Conservation (phyloP, 345 rosid species). For the Nephelium lappaceum region DNA sequence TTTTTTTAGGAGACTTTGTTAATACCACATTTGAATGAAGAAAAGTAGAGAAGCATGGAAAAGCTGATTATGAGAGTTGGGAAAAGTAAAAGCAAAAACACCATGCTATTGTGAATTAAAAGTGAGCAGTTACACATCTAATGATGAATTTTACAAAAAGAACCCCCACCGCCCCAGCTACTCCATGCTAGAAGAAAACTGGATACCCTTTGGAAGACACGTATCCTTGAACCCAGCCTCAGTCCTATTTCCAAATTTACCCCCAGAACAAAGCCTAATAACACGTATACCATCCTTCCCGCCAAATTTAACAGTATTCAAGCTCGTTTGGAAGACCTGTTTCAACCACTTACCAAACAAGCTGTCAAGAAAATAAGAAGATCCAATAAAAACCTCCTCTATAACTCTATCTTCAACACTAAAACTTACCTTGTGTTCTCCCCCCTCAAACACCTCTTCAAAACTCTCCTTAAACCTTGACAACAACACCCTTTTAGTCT, state of each 20-base stretch:
- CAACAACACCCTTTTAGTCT: constrained; percentile 39
- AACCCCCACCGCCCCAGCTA: constrained; percentile 15
- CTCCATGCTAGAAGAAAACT: constrained; percentile 39
- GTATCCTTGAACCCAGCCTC: constrained; percentile 52
- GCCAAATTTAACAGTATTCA: constrained; percentile 43
- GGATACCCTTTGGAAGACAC: constrained; percentile 61
- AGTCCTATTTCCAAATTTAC: constrained; percentile 27
- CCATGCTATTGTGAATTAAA: constrained; percentile 28
- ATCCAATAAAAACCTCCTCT: constrained; percentile 47
- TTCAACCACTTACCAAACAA: constrained; percentile 75
- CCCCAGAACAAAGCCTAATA: constrained; percentile 50
- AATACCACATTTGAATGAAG: not conserved
- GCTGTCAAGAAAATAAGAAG: constrained; percentile 39
- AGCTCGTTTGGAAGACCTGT: constrained; percentile 62
- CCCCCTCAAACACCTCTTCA: constrained; percentile 47
- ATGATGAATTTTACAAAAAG: constrained; percentile 34
- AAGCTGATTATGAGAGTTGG: not conserved
- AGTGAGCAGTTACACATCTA: constrained; percentile 29
- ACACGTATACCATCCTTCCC: constrained; percentile 36
- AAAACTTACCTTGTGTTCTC: constrained; percentile 41
- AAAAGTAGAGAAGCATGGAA: not conserved
- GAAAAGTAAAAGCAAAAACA: constrained; percentile 22
- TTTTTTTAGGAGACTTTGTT: no score
- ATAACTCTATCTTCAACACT: constrained; percentile 54
- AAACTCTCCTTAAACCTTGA: constrained; percentile 42